phyloP scores from a whole-genome alignment of 2,329 filamentous ascomycete species.

The Verticillium dahliae region DNA sequence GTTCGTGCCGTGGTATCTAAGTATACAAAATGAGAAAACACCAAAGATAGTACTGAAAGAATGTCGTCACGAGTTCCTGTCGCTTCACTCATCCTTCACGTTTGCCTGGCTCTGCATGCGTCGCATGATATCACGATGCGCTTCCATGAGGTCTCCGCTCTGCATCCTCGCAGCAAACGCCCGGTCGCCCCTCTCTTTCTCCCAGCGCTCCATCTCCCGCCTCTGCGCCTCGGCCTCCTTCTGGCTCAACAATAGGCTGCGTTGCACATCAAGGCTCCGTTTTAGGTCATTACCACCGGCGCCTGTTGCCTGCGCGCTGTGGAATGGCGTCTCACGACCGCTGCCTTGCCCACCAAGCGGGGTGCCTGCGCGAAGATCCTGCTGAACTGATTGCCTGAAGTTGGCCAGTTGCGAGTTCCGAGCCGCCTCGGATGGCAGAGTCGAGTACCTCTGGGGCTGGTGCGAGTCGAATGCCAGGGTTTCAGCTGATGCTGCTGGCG shows the following conservation, averaged over 20 bases:
- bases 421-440: slow-evolving; percentile 31
- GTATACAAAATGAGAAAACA: background rate
- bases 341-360: slow-evolving; percentile 22
- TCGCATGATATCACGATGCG: slow-evolving; percentile 73
- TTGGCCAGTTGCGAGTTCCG: slow-evolving; percentile 56
- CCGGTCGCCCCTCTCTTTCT: slow-evolving; percentile 52
- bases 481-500: slow-evolving; percentile 17
- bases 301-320: slow-evolving; percentile 26
- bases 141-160: slow-evolving; percentile 64
- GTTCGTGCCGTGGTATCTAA: background rate
- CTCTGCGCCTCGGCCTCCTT: slow-evolving; percentile 56
- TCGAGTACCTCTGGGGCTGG: slow-evolving; percentile 43
- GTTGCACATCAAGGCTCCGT: slow-evolving; percentile 46
- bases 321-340: slow-evolving; percentile 22
- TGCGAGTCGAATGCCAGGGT: slow-evolving; percentile 43
- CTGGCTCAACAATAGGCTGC: slow-evolving; percentile 52
- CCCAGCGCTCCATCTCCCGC: slow-evolving; percentile 50
- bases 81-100: background rate
- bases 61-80: background rate
- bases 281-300: background rate
- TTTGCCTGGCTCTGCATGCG: slow-evolving; percentile 60
- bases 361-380: slow-evolving; percentile 46
- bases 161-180: slow-evolving; percentile 72
- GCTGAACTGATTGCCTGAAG: slow-evolving; percentile 60
- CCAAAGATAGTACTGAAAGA: background rate